These are phyloP conservation scores for Castanea sativa DNA, from an alignment of 306 rosid genomes.

Conservation along the genomic window DNA sequence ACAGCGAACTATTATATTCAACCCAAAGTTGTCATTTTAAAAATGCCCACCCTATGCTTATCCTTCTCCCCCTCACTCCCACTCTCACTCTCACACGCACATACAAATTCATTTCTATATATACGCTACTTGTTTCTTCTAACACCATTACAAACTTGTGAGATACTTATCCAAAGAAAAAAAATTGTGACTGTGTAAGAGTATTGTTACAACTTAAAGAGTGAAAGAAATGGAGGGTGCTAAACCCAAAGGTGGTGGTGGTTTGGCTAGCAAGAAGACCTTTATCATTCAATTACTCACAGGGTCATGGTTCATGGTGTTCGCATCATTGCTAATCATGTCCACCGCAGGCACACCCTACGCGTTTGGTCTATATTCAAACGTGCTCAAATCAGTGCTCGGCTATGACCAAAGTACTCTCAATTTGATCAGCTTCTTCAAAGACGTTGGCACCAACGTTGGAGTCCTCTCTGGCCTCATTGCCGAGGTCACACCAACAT, in stretches of 20 bases:
- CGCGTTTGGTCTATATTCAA: conserved; percentile 44
- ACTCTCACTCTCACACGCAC: background rate
- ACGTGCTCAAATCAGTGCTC: conserved; percentile 32
- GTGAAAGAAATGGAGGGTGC: background rate
- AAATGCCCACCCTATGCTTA: background rate
- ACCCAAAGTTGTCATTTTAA: background rate
- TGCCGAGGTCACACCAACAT: conserved; percentile 38
- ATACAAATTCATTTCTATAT: too few species aligned
- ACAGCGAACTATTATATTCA: too few species aligned
- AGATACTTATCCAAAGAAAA: background rate
- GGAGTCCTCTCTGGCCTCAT: conserved; percentile 36
- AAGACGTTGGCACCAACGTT: conserved; percentile 35
- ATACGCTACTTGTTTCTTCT: too few species aligned
- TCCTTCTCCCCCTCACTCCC: background rate
- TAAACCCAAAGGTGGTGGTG: background rate
- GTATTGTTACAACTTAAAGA: background rate
- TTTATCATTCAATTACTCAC: conserved; percentile 19
- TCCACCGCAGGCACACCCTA: conserved; percentile 42
- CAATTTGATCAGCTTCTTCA: conserved; percentile 41
- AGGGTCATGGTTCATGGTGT: conserved; percentile 42
- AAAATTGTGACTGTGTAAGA: background rate
- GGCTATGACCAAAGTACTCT: conserved; percentile 49
- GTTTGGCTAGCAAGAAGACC: background rate
- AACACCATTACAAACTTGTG: too few species aligned
- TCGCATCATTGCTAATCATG: conserved; percentile 41